Conservation (phyloP, 2,329 filamentous ascomycete genomes). For the Neofusicoccum laricinum region DNA sequence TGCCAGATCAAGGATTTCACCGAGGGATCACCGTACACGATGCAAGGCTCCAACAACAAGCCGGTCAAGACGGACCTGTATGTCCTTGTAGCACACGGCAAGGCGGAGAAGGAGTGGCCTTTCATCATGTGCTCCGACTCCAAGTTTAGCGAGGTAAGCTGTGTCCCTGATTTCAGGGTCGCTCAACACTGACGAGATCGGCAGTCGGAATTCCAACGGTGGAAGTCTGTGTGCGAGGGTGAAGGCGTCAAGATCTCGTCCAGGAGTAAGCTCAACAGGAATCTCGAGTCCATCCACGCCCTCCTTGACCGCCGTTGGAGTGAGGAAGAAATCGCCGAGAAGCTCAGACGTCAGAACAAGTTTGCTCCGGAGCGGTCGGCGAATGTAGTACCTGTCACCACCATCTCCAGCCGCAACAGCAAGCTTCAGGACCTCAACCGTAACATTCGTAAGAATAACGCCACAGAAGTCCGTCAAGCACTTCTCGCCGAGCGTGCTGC, state of each 20-base stretch:
- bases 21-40: constrained; percentile 77
- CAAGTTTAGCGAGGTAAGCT: constrained; percentile 71
- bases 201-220: constrained; percentile 76
- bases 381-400: constrained; percentile 54
- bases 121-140: constrained; percentile 89
- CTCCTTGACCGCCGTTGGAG: constrained; percentile 80
- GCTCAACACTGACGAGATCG: background rate
- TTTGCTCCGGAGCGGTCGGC: constrained; percentile 62
- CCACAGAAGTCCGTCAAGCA: constrained; percentile 86
- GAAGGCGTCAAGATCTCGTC: constrained; percentile 73
- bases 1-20: constrained; percentile 82
- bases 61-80: constrained; percentile 84
- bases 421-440: constrained; percentile 79
- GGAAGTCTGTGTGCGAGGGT: constrained; percentile 64
- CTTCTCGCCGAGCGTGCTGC: constrained; percentile 68
- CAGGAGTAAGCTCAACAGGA: constrained; percentile 64
- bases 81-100: constrained; percentile 75
- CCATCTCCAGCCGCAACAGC: constrained; percentile 61
- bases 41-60: constrained; percentile 71
- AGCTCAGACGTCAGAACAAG: constrained; percentile 65
- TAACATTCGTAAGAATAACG: constrained; percentile 78
- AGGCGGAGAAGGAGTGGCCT: constrained; percentile 78
- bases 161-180: background rate
- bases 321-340: constrained; percentile 75
- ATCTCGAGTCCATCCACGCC: constrained; percentile 76